Evolutionary conservation across 1,284 basidiomycete genomes (phyloP), one percentile per base, ranked within the genome.

Genomic region (Malassezia sympodialis): DNA sequence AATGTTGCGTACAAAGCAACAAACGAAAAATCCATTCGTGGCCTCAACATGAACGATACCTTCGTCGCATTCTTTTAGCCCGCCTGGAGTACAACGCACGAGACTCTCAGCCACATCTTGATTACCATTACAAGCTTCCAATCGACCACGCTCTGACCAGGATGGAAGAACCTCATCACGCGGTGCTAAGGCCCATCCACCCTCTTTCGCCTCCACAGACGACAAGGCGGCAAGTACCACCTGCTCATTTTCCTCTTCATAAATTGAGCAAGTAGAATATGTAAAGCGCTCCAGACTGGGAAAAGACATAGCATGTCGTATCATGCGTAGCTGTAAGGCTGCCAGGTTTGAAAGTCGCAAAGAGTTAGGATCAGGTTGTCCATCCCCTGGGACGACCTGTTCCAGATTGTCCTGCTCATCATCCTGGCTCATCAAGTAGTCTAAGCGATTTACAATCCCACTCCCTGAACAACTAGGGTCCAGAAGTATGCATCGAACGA

Each of bases 201-300:
- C 28, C 10, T 43, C 15, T 11, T 37, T 21, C 3, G 69, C 72
- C 45, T 68, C 64, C 10, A 32, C 32, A 3, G 64, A 57, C 0
- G 45, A 42, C 5, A 74, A 48, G 1, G 65, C 70, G 0, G 44
- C 31, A 81, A 82, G 77, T 2, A 88, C 84, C 30, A 89, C 87
- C 17, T 80, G 78, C 65, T 99, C 94, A 76, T 99, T 93, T 73
- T 99, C 94, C 46, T 82, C 81, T 7, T 85, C 81, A 75, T 98
- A 86, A 43, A 96, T 80, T 57, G 89, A 93, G 76, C 93, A 96
- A 11, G 93, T 98, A 19, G 90, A 96, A 76, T 98, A 98, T 15
- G 91, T 90, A 56, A 96, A 87, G 62, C 82, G 83, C 49, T 79
- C 63, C 3, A 80, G 80, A 2, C 76, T 68, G 0, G 81, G 81